Conservation (phyloP, 2,329 filamentous ascomycete species). For the Xylaria sp. region DNA sequence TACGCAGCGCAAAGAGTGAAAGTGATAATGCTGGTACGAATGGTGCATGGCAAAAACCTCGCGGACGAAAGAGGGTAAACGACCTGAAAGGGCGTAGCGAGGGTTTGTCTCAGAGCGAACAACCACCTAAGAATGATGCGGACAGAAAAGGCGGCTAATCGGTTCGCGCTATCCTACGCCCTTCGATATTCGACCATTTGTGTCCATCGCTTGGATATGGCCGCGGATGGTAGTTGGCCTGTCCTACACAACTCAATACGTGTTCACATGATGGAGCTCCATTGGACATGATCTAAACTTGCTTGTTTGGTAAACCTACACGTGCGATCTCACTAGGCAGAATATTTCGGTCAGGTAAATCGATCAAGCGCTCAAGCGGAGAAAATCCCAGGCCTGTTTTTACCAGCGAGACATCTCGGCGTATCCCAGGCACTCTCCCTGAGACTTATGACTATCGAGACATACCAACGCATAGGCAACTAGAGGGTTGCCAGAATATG, state of each 20-base stretch:
- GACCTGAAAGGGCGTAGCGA: constrained; percentile 61
- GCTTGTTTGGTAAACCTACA: constrained; percentile 7
- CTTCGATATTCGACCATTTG: constrained; percentile 29
- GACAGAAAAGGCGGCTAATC: constrained; percentile 72
- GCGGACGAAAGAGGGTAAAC: constrained; percentile 61
- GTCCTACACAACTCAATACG: constrained; percentile 8
- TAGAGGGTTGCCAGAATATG: not conserved
- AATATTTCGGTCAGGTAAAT: constrained; percentile 1
- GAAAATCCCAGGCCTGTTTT: constrained; percentile 1
- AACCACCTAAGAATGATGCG: constrained; percentile 66
- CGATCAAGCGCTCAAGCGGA: constrained; percentile 1
- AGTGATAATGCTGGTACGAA: constrained; percentile 54
- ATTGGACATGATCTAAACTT: constrained; percentile 22
- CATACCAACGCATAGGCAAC: not conserved
- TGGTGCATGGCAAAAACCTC: constrained; percentile 69
- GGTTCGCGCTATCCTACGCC: constrained; percentile 13
- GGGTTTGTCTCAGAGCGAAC: constrained; percentile 60
- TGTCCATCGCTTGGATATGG: constrained; percentile 47
- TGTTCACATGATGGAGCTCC: constrained; percentile 16
- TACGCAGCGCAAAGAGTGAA: constrained; percentile 66
- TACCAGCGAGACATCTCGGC: not conserved
- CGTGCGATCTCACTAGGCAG: not conserved
- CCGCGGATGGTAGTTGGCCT: constrained; percentile 24
- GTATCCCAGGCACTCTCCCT: not conserved
- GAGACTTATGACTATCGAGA: not conserved